Conservation (phyloP, 75 land plant species). For the Pseudotsuga menziesii region DNA sequence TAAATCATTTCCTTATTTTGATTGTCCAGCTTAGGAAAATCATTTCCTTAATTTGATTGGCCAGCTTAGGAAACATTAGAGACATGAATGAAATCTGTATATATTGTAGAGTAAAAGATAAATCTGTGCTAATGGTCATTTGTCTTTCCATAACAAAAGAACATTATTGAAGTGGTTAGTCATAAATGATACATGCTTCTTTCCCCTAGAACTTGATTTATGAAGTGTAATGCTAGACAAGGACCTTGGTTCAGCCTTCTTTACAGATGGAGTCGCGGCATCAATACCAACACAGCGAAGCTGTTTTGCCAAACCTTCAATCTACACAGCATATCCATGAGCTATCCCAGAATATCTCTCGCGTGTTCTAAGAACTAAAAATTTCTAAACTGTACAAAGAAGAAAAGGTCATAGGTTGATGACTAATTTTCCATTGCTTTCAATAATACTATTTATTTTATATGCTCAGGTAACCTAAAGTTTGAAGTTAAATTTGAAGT, state of each 20-base stretch:
- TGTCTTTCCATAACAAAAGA: neutral
- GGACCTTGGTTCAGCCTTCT: conserved; percentile 83
- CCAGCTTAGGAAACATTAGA: neutral
- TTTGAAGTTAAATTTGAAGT: neutral
- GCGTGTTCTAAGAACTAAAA: neutral
- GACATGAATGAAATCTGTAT: neutral
- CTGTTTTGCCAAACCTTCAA: conserved; percentile 96
- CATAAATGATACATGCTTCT: neutral
- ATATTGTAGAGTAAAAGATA: neutral
- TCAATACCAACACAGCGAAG: conserved; percentile 95
- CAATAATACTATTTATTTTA: neutral
- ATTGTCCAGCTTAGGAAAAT: neutral
- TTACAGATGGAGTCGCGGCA: conserved; percentile 74
- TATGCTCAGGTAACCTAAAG: neutral
- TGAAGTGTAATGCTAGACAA: neutral
- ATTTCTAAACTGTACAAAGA: neutral
- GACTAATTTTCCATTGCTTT: neutral
- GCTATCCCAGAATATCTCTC: neutral
- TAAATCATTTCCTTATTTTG: neutral
- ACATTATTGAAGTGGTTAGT: neutral
- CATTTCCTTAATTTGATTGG: neutral
- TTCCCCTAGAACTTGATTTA: neutral
- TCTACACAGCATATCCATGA: conserved; percentile 32
- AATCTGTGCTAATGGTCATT: neutral
- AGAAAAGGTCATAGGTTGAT: neutral